Evolutionary conservation across 1,139 yeast species (phyloP), one percentile per base, ranked within the genome.

Genomic region (Sugiyamaella xylanicola): DNA sequence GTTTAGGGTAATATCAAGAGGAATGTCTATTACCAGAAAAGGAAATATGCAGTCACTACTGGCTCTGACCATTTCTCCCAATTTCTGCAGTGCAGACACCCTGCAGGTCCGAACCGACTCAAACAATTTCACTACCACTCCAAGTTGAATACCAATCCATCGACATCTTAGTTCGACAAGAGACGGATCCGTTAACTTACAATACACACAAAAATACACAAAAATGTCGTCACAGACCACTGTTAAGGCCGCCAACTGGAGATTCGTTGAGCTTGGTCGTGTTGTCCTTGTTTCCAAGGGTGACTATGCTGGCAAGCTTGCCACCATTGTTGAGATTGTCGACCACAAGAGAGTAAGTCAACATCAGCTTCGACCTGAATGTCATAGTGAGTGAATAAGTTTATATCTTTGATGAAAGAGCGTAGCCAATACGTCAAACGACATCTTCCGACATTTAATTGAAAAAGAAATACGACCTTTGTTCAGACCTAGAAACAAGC

Each of bases 181-280:
- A 37, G 41, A 46, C 50, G 50, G 50, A 46, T 46, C 41, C 21
- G 47, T 46, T 37, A 39, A 50, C 37, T 50, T 48, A 39, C 45
- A 42, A 52, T 55, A 43, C 51, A 51, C 53, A 55, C 53, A 47
- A 15, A 8, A 21, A 44, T 27, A 50, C 48, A 43, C 44, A 60
- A 69, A 67, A 67, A 83, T 82, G 86, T 81, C 87, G 73, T 74
- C 82, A 70, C 81, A 81, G 74, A 76, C 96, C 77, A 81, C 87
- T 76, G 95, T 92, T 79, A 87, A 88, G 84, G 88, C 96, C 78
- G 84, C 96, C 80, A 89, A 88, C 92, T 92, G 97, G 98, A 90
- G 97, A 87, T 86, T 84, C 77, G 99, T 95, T 78, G 97, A 93
- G 85, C 88, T 92, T 76, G 99, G 99, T 78, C 97, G 99, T 84